Conservation (phyloP, 2,329 filamentous ascomycete species). For the Thielaviopsis punctulata region DNA sequence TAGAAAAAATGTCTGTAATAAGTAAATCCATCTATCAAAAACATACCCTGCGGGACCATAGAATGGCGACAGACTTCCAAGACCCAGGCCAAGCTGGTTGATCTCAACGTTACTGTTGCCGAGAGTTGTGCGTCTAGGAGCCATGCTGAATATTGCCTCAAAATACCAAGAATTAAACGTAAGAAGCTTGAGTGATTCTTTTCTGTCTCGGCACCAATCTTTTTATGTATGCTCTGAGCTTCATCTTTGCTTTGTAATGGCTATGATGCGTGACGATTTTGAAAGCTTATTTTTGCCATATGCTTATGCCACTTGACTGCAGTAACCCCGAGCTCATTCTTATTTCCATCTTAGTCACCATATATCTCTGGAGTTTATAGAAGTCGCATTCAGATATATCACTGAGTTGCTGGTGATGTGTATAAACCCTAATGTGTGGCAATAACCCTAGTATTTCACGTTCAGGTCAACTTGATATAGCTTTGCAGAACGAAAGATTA, state of each 20-base stretch:
- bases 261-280: background rate
- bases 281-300: background rate
- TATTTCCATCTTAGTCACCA: background rate
- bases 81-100: constrained; percentile 6
- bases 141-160: constrained; percentile 1
- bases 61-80: constrained; percentile 17
- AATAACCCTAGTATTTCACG: too few relatives aligned
- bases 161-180: too few relatives aligned
- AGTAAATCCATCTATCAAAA: background rate
- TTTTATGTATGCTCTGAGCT: background rate
- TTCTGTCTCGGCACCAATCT: background rate
- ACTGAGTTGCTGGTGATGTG: too few relatives aligned
- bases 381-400: too few relatives aligned
- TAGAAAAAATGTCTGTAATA: constrained; percentile 18
- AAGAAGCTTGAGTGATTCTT: too few relatives aligned
- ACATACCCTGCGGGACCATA: constrained; percentile 19
- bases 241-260: background rate
- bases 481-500: too few relatives aligned
- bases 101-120: constrained; percentile 33
- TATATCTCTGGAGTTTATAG: background rate
- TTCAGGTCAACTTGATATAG: too few relatives aligned
- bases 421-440: too few relatives aligned
- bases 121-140: constrained; percentile 16
- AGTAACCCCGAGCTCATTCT: background rate
- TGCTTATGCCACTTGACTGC: background rate